A percentile compares a stretch with the other conserved stretches of the same genome.
These are phyloP conservation scores for Phialophora verrucosa DNA, from an alignment of 2,329 filamentous ascomycete species.

Conservation along the genomic window DNA sequence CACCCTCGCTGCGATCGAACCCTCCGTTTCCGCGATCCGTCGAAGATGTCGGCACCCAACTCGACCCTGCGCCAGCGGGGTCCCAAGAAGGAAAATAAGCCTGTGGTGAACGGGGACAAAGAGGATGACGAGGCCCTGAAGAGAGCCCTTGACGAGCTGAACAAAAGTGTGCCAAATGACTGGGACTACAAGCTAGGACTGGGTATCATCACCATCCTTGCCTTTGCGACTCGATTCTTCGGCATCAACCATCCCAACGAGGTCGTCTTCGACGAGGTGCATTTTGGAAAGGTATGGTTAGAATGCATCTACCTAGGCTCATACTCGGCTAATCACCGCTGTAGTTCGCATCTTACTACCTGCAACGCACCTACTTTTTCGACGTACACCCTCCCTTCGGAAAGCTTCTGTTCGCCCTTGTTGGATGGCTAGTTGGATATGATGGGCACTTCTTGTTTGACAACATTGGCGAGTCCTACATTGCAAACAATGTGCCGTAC, in stretches of 20 bases:
- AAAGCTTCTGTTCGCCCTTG: constrained; percentile 95
- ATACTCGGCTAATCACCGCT: neutral
- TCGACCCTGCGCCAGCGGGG: constrained; percentile 38
- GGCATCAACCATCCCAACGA: constrained; percentile 94
- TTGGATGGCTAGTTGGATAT: constrained; percentile 97
- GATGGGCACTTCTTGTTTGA: constrained; percentile 98
- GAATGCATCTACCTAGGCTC: neutral
- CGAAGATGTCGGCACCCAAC: constrained; percentile 36
- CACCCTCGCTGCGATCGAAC: constrained; percentile 3
- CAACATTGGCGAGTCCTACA: constrained; percentile 98
- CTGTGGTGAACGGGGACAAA: constrained; percentile 35
- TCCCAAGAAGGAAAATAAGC: constrained; percentile 37
- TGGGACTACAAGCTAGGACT: constrained; percentile 85
- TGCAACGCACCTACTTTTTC: constrained; percentile 98
- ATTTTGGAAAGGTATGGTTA: constrained; percentile 89
- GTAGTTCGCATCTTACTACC: constrained; percentile 71
- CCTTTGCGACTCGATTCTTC: constrained; percentile 93
- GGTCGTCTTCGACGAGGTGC: constrained; percentile 98
- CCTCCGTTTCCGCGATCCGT: constrained; percentile 10
- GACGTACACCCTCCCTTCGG: constrained; percentile 98
- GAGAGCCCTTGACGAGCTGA: constrained; percentile 21
- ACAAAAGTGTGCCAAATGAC: constrained; percentile 61
- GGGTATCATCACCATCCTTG: constrained; percentile 75
- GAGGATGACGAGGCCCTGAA: constrained; percentile 30
- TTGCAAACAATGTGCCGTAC: constrained; percentile 95